These are phyloP conservation scores for Saturnispora saitoi DNA, from an alignment of 805 yeast species.

Conservation along the genomic window DNA sequence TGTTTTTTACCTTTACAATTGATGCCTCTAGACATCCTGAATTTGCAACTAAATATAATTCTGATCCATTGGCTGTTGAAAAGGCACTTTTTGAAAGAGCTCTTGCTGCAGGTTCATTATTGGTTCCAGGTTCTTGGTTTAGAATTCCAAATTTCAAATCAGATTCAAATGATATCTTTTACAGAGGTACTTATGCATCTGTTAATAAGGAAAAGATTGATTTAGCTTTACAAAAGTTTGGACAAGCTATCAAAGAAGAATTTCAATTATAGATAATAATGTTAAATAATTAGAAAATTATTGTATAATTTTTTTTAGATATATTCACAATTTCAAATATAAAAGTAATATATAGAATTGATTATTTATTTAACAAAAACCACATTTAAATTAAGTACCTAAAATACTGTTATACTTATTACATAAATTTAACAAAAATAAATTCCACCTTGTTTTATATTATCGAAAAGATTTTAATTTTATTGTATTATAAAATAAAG, in stretches of 20 bases:
- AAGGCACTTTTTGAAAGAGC: conserved; percentile 52
- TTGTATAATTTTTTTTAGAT: background rate
- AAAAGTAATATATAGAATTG: too few species aligned
- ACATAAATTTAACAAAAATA: background rate
- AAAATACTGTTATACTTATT: too few species aligned
- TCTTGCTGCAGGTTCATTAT: conserved; percentile 51
- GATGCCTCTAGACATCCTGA: conserved; percentile 79
- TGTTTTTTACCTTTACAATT: conserved; percentile 69
- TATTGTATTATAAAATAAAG: conserved; percentile 5
- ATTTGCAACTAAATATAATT: conserved; percentile 44
- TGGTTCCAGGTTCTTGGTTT: conserved; percentile 85
- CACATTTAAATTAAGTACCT: too few species aligned
- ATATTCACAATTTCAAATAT: background rate
- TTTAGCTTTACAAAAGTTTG: conserved; percentile 58
- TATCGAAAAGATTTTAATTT: conserved; percentile 1
- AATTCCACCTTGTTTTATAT: background rate
- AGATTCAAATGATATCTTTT: conserved; percentile 49
- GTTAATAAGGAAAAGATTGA: conserved; percentile 60
- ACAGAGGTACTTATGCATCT: conserved; percentile 86
- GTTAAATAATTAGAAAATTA: background rate
- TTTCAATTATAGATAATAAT: conserved; percentile 29
- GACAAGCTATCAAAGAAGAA: conserved; percentile 52
- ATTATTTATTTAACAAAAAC: background rate
- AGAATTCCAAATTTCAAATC: conserved; percentile 40
- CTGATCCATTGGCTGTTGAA: conserved; percentile 60